Percentiles rank a stretch among this genome's conserved stretches.
These are phyloP conservation scores for Xylaria sp. DNA, from an alignment of 2,329 filamentous ascomycete species.

Conservation along the genomic window DNA sequence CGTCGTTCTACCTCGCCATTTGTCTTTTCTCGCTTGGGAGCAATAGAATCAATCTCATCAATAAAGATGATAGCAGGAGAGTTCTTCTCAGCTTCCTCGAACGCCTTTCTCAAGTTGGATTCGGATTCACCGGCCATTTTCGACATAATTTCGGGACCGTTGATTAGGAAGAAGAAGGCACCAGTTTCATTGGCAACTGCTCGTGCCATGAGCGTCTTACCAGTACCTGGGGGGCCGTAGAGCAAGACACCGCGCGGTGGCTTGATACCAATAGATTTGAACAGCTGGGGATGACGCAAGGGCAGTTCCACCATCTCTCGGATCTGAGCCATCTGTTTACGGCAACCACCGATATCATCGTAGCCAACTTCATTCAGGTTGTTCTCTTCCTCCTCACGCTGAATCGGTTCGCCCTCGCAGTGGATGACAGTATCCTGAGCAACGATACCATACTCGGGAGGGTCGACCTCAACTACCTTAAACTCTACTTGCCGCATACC, in stretches of 20 bases:
- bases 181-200: constrained; percentile 99
- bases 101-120: constrained; percentile 98
- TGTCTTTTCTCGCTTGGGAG: constrained; percentile 99
- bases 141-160: constrained; percentile 99
- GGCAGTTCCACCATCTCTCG: constrained; percentile 98
- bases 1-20: constrained; percentile 98
- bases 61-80: constrained; percentile 99
- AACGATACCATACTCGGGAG: constrained; percentile 98
- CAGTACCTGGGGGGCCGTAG: constrained; percentile 95
- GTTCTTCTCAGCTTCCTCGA: constrained; percentile 99
- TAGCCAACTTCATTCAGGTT: constrained; percentile 99
- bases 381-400: constrained; percentile 98
- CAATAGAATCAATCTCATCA: constrained; percentile 98
- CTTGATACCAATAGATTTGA: constrained; percentile 99
- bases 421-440: constrained; percentile 99
- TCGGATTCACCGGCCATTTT: constrained; percentile 99
- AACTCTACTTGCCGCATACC: constrained; percentile 99
- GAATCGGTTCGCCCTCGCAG: constrained; percentile 94
- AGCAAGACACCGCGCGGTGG: constrained; percentile 97
- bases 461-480: constrained; percentile 99
- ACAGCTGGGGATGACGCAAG: constrained; percentile 95
- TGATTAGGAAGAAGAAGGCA: constrained; percentile 99
- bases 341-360: constrained; percentile 98
- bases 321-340: constrained; percentile 99
- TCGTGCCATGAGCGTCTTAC: constrained; percentile 99